These are phyloP conservation scores for Starmerella kuoi DNA, from an alignment of 805 yeast genomes.

Conservation along the genomic window DNA sequence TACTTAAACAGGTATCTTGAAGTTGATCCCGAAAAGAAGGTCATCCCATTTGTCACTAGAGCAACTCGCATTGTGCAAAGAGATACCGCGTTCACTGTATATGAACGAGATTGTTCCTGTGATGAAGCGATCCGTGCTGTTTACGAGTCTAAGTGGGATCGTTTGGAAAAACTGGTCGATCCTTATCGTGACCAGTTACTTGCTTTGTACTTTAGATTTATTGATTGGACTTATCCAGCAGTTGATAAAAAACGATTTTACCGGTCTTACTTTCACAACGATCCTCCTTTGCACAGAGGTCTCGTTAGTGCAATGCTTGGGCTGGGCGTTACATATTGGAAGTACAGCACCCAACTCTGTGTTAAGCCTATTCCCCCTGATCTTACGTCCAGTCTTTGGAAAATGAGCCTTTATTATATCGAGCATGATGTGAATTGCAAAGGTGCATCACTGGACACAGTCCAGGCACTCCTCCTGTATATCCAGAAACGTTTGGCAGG, in stretches of 20 bases:
- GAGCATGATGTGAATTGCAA: conserved; percentile 24
- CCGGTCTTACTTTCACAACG: conserved; percentile 23
- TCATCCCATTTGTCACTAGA: conserved; percentile 24
- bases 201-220: conserved; percentile 27
- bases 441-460: conserved; percentile 26
- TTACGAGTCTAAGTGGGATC: conserved; percentile 13
- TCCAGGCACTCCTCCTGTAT: conserved; percentile 27
- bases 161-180: conserved; percentile 9
- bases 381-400: conserved; percentile 24
- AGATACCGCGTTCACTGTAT: conserved; percentile 8
- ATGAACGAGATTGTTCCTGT: conserved; percentile 22
- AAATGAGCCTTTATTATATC: conserved; percentile 23
- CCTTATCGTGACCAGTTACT: conserved; percentile 25
- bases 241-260: conserved; percentile 27
- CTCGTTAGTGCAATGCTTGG: conserved; percentile 29
- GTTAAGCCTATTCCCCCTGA: conserved; percentile 25
- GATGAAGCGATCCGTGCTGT: conserved; percentile 19
- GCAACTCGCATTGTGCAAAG: conserved; percentile 22
- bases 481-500: conserved; percentile 26
- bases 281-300: conserved; percentile 25
- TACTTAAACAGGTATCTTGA: conserved; percentile 14
- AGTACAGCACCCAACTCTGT: conserved; percentile 27
- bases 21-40: conserved; percentile 17
- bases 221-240: conserved; percentile 30
- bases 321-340: conserved; percentile 29